A percentile compares a stretch with the other conserved stretches of the same genome.
phyloP scores from a whole-genome alignment of 1,139 yeast genomes.

The Diutina sp. region DNA sequence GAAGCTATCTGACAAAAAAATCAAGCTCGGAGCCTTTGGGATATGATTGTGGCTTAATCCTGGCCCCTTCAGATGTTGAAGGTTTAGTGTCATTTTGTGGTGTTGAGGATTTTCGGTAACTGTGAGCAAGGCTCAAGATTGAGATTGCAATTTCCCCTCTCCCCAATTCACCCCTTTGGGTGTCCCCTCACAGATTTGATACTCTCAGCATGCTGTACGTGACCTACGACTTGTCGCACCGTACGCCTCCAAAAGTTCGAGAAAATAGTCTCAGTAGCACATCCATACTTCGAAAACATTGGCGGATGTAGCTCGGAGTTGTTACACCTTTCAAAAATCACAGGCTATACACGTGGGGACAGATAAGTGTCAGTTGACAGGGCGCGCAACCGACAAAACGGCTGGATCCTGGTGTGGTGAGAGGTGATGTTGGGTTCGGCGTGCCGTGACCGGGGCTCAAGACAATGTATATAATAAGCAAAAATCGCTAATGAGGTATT shows the following conservation, averaged over 20 bases:
- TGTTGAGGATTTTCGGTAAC: background rate
- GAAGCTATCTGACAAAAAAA: no score
- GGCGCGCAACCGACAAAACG: background rate
- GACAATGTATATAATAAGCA: background rate
- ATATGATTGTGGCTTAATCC: no score
- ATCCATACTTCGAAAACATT: background rate
- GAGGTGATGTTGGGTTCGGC: background rate
- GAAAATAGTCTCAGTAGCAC: background rate
- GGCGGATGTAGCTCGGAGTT: background rate
- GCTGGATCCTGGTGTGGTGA: background rate
- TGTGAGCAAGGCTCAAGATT: background rate
- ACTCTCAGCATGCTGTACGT: background rate
- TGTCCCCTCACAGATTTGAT: background rate
- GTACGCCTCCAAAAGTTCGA: background rate
- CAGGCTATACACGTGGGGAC: background rate
- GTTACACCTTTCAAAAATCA: background rate
- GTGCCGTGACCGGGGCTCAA: background rate
- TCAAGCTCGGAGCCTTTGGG: no score
- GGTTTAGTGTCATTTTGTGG: background rate
- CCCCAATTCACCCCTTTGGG: background rate
- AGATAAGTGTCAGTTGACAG: background rate
- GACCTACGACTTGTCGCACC: background rate
- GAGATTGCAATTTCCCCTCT: background rate
- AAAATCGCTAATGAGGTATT: background rate
- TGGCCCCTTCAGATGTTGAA: background rate